Conservation (phyloP, 345 rosid species). For the Ailanthus altissimus region DNA sequence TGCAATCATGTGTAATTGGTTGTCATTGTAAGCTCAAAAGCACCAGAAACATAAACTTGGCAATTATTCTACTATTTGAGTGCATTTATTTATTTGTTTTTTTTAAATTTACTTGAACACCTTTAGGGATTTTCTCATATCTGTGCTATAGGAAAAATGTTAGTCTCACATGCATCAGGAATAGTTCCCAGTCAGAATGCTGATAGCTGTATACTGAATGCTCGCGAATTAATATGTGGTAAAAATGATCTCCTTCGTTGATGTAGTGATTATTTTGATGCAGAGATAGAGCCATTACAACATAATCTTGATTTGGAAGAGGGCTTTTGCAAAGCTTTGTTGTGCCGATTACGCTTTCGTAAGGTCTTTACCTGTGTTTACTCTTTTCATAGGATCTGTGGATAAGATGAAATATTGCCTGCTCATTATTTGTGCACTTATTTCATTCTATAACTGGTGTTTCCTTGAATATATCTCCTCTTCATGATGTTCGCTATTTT, state of each 20-base stretch:
- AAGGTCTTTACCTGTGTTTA: conserved; percentile 84
- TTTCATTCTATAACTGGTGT: neutral
- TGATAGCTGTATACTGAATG: conserved; percentile 3
- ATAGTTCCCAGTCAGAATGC: neutral
- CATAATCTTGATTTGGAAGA: conserved; percentile 69
- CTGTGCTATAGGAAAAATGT: neutral
- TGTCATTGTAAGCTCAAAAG: neutral
- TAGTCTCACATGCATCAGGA: neutral
- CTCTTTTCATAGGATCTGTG: conserved; percentile 25
- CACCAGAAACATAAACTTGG: neutral
- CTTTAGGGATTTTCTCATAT: neutral
- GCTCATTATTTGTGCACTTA: conserved; percentile 16
- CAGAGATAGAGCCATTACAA: conserved; percentile 91
- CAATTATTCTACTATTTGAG: neutral
- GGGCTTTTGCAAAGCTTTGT: conserved; percentile 82
- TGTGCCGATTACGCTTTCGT: conserved; percentile 97
- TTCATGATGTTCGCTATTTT: neutral
- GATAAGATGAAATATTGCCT: conserved; percentile 9
- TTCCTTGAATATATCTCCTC: conserved; percentile 9
- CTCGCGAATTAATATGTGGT: neutral
- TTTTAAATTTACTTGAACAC: neutral
- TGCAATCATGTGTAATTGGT: neutral
- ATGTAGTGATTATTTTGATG: conserved; percentile 26
- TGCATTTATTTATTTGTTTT: neutral
- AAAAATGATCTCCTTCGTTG: conserved; percentile 13